Base-by-base conservation (phyloP, 1,284 basidiomycete species). In the Ustilago curta region DNA sequence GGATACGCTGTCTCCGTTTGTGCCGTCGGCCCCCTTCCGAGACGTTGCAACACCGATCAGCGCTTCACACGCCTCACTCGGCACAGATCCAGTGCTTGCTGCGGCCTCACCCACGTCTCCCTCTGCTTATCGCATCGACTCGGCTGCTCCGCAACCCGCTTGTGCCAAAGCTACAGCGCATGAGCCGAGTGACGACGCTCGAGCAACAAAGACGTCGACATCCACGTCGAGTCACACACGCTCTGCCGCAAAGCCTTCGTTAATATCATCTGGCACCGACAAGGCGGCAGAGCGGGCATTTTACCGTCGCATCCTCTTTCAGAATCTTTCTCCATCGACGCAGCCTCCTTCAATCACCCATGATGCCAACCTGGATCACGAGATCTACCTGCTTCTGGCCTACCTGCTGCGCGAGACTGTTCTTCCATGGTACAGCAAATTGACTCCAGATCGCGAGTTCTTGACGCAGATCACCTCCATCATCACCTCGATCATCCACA, bases 391-490 rank as follows among this genome's bases (percentile, higher is more conserved):
- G 31, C 49, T 80, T 18, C 58, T 80, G 2, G 73, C 78, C 18
- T 73, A 75, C 25, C 65, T 77, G 1, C 18, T 80, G 56, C 65
- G 77, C 37, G 67, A 68, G 35, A 70, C 77, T 8, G 71, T 80
- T n/a, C 60, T 80, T 35, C 74, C 76, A 0, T 80, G 78, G 78
- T 78, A 76, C 49, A 60, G 65, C 62, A 71, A 72, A 53, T 48
- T 80, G 31, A 79, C 76, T 14, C 76, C 76, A 3, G 74, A 80
- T 29, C 69, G 78, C 21, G 70, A 77, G 40, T 65, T 80, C 5
- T 54, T 78, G 27, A 69, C 59, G 2, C 74, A 76, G 18, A 50
- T 72, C 62, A 64, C 68, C 9, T 47, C 55, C 7, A 71, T 71
- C 54, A 54, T 76, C 39, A 45, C 48, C 16, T 63, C 60, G 4